Percentiles rank a stretch among this genome's conserved stretches.
Evolutionary conservation across 108 stramenopile genomes (phyloP).

Genomic region (Pseudonitzschia multiseries): DNA sequence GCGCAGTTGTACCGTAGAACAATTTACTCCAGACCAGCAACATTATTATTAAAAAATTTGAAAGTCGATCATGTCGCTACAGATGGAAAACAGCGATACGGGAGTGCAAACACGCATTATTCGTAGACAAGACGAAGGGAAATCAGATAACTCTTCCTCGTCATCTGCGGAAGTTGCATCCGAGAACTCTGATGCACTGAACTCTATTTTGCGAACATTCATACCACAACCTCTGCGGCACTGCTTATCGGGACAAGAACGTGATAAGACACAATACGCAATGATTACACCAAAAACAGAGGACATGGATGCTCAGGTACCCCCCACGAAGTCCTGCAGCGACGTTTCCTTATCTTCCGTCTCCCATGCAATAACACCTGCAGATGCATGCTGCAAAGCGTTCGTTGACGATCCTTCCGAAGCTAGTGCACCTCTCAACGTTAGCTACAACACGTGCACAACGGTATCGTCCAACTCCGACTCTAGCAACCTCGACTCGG

Average conservation of each 20-base stretch:
- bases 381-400: not conserved
- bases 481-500: constrained; percentile 2
- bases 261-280: constrained; percentile 8
- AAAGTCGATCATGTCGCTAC: not conserved
- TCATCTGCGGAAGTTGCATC: not conserved
- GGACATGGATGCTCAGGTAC: not conserved
- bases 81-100: not conserved
- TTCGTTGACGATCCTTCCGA: not conserved
- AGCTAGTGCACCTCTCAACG: not conserved
- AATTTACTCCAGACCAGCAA: not conserved
- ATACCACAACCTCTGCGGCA: constrained; percentile 20
- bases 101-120: not conserved
- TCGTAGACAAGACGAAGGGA: constrained; percentile 1
- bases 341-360: not conserved
- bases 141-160: not conserved
- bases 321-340: not conserved
- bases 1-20: not conserved
- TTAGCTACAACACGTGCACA: constrained; percentile 12
- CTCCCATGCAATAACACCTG: not conserved
- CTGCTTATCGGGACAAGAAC: not conserved
- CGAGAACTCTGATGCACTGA: not conserved
- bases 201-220: not conserved
- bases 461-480: not conserved
- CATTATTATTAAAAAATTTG: not conserved
- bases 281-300: not conserved